Base-by-base conservation (phyloP, 2,329 filamentous ascomycete genomes). In the Aspergillus fijiensis region DNA sequence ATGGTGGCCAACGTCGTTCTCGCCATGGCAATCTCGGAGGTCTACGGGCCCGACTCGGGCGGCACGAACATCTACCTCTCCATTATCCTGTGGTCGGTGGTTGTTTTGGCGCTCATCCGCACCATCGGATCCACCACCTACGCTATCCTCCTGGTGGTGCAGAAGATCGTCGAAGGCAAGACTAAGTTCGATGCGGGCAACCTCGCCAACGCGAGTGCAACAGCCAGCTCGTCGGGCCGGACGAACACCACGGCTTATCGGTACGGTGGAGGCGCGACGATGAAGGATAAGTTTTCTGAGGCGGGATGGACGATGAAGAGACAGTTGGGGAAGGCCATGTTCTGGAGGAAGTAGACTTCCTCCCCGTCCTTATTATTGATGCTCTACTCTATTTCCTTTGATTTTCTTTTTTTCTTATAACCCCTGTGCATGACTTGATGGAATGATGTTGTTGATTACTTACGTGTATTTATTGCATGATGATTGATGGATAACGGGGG, bases 31-130 rank as follows among this genome's bases (percentile, higher is more conserved):
- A 89, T 98, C 14, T 90, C 86, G 5, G 95, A 99, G 78, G 87
- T 90, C 3, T 99, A 97, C 77, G 85, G 85, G 50, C 82, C 84
- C 61, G 85, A 83, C 51, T 80, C 86, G 47, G 88, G 96, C 54
- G 88, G 88, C 6, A 84, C 88, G 69, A 99, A 99, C 80, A 87
- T 90, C 73, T 99, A 99, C 76, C 84, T 99, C 49, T 89, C 88
- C 39, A 95, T 98, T 77, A 91, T 99, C 72, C 84, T 99, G 23
- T 99, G 95, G 95, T 82, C 85, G 31, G 95, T 99, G 14, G 95
- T 95, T 0, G 84, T 84, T 0, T 79, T 99, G 27, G 95, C 96
- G 1, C 80, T 95, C 6, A 96, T 99, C 83, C 87, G 95, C 64
- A 93, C 92, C 0, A 75, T 97, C 1, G 95, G 95, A 0, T 89